Base-by-base conservation (phyloP, 2,329 filamentous ascomycete species). In the Penicillium sp. region DNA sequence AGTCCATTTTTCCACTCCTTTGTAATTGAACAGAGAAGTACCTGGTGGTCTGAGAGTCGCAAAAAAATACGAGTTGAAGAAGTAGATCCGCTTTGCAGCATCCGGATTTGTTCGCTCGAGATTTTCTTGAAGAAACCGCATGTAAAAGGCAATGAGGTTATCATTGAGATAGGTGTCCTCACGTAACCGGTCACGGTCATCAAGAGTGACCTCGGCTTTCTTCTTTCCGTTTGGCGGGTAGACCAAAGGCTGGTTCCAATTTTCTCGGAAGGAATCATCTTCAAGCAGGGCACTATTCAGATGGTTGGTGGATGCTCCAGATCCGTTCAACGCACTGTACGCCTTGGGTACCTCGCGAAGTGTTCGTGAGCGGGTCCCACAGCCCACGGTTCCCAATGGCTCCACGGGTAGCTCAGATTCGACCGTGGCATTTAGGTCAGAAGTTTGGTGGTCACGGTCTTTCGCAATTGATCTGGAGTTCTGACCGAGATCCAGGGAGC, bases 31-130 rank as follows among this genome's bases (percentile, higher is more conserved):
- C 0, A 72, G 75, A 45, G 77, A 72, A 62, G 74, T 77, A 34
- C 83, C 79, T 53, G 79, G 80, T 14, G 74, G 71, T 16, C 83
- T 90, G 42, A 97, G 80, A 45, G 87, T 88, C 18, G 88, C 85
- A 67, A 89, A 97, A 73, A 97, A 97, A 73, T 91, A 96, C 0
- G 90, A 94, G 69, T 92, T 97, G 77, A 96, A 93, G 62, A 96
- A 89, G 69, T 95, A 90, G 3, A 96, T 85, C 48, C 85, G 84
- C 55, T 84, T 78, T 0, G 85, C 76, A 4, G 86, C 63, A 43
- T 84, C 77, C 0, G 83, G 80, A 2, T 80, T 78, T 10, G 80
- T 76, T 38, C 77, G 72, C 58, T 85, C 81, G 34, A 88, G 71
- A 40, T 81, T 74, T 53, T 82, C 76, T 66, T 92, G 86, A 5